Conservation (phyloP, 768 basidiomycete genomes). For the Multifurca ochricompacta region DNA sequence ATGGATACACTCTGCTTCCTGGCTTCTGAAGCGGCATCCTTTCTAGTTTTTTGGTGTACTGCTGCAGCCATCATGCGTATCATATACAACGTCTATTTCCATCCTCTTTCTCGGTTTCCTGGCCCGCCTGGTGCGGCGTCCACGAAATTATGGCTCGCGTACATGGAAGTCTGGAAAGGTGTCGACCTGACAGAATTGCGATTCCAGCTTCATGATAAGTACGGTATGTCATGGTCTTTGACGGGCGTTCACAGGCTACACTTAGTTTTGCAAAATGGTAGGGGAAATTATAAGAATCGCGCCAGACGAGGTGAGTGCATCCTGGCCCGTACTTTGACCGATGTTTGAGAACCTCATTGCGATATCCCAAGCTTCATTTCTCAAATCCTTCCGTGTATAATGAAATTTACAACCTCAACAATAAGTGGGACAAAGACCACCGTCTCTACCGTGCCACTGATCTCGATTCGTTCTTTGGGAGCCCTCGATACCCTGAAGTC, state of each 20-base stretch:
- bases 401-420: not conserved
- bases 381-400: not conserved
- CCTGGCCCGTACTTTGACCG: not conserved
- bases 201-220: constrained; percentile 4
- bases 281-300: not conserved
- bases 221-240: too few species aligned
- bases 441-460: not conserved
- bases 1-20: not conserved
- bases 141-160: constrained; percentile 1
- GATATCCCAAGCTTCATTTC: not conserved
- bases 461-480: not conserved
- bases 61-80: not conserved
- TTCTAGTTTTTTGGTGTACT: not conserved
- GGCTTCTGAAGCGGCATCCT: not conserved
- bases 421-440: not conserved
- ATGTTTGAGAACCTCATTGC: not conserved
- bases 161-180: constrained; percentile 4
- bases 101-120: constrained; percentile 4
- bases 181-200: not conserved
- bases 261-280: not conserved
- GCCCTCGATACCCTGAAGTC: not conserved
- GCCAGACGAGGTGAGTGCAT: not conserved
- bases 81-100: not conserved
- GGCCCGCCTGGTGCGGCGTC: not conserved
- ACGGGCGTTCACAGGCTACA: not conserved